A percentile compares a stretch with the other conserved stretches of the same genome.
phyloP scores from a whole-genome alignment of 1,284 basidiomycete species.

The Ceratobasidium sp. region DNA sequence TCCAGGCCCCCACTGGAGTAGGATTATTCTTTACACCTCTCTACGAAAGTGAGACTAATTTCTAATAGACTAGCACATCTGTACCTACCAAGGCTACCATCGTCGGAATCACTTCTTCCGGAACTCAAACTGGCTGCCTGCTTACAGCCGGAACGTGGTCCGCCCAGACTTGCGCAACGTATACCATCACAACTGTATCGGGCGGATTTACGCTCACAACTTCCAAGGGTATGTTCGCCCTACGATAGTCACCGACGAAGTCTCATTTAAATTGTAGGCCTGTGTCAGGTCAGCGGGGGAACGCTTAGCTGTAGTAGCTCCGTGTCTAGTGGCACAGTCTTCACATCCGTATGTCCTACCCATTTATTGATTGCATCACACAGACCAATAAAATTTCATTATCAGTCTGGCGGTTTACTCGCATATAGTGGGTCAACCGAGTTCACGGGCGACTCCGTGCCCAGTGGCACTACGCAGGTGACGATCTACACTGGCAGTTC shows the following conservation, averaged over 20 bases:
- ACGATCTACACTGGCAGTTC: conserved; percentile 59
- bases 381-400: background rate
- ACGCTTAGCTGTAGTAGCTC: conserved; percentile 44
- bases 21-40: too few species aligned
- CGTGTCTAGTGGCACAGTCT: conserved; percentile 41
- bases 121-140: conserved; percentile 44
- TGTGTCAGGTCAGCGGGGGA: conserved; percentile 44
- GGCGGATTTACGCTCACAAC: conserved; percentile 45
- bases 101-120: conserved; percentile 25
- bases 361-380: background rate
- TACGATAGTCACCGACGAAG: background rate
- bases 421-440: conserved; percentile 59
- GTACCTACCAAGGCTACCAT: conserved; percentile 34
- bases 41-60: too few species aligned
- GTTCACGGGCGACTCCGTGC: conserved; percentile 59
- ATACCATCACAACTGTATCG: conserved; percentile 27
- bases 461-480: conserved; percentile 61
- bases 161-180: conserved; percentile 40
- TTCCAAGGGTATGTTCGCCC: conserved; percentile 43
- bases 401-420: conserved; percentile 57
- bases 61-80: conserved; percentile 26
- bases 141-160: conserved; percentile 46
- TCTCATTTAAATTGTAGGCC: conserved; percentile 21
- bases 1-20: too few species aligned
- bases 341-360: conserved; percentile 43